Evolutionary conservation across 2,329 filamentous ascomycete species (phyloP).

Genomic region (Pyrenochaeta sp.): DNA sequence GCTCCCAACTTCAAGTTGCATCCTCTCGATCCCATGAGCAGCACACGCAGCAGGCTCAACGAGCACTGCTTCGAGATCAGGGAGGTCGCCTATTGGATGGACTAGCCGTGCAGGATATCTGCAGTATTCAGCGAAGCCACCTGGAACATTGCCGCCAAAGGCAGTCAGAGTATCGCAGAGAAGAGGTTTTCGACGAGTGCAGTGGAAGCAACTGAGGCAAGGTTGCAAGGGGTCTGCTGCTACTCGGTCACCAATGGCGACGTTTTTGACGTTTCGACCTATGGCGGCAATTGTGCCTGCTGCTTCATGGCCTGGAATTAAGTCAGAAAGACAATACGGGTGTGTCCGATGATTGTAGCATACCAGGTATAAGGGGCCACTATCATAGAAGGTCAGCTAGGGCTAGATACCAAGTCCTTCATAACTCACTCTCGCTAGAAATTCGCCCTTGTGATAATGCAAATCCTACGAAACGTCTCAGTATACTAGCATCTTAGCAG

Average conservation of each 20-base stretch:
- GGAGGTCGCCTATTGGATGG: conserved; percentile 72
- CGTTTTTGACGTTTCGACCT: conserved; percentile 66
- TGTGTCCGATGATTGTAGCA: conserved; percentile 9
- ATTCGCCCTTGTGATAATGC: conserved; percentile 38
- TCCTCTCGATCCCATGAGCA: conserved; percentile 75
- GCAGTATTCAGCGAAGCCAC: conserved; percentile 77
- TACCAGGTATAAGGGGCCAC: conserved; percentile 37
- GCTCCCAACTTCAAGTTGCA: conserved; percentile 70
- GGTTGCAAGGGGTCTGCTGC: conserved; percentile 70
- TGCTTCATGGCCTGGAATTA: conserved; percentile 67
- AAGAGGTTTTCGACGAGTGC: conserved; percentile 71
- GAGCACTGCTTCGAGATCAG: conserved; percentile 73
- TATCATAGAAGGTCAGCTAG: conserved; percentile 4
- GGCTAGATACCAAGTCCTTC: no score
- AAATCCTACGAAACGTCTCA: conserved; percentile 25
- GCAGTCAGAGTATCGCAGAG: conserved; percentile 75
- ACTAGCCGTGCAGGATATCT: conserved; percentile 65
- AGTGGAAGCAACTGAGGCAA: conserved; percentile 78
- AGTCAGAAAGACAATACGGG: background rate
- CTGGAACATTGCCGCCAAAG: conserved; percentile 72
- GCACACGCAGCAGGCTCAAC: conserved; percentile 76
- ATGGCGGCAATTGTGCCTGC: conserved; percentile 70
- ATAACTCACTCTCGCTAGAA: conserved; percentile 25
- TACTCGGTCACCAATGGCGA: conserved; percentile 70
- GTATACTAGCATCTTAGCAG: background rate